Base-by-base conservation (phyloP, 306 rosid genomes). In the Bauhinia variegata region DNA sequence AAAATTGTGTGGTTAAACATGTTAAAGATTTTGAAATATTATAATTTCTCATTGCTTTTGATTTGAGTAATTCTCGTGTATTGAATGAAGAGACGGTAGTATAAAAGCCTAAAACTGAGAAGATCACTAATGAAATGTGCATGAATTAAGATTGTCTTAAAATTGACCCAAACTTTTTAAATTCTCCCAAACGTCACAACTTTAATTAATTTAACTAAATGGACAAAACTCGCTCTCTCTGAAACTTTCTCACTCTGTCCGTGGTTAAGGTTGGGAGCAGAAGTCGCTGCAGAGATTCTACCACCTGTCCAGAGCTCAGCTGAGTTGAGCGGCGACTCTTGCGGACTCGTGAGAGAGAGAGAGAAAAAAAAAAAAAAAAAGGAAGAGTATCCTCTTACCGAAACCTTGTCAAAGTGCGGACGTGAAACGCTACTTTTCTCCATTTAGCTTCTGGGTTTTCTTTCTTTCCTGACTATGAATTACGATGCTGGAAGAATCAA, bases 241-340 rank as follows among this genome's bases (percentile, higher is more conserved):
- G 16, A 52, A 67, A 67, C 51, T 66, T 51, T 69, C 34, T 72
- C 30, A 37, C 69, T 37, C 69, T 60, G n/a, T 70, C 71, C 37
- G 41, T 23, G 41, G 23, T 36, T 51, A 75, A 74, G 85, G 87
- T 63, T 28, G 79, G 60, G 97, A 87, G 95, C 43, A 76, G 72
- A 84, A 74, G 53, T 85, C 86, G 96, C 86, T 72, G 61, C 31
- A 14, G 13, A 65, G 37, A 30, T 72, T 72, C 52, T 46, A 61
- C 73, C 85, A 82, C 63, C 53, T 82, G 71, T 80, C 85, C 60
- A 32, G 13, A 43, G 49, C 72, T 48, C 78, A 37, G 77, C 14
- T 50, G 41, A 55, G 39, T 72, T 42, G 4, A 77, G 55, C 71
- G 60, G 65, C 82, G 82, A 43, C 32, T 28, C 56, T 52, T 46